Evolutionary conservation across 352 stramenopile species (phyloP), one percentile per base, ranked within the genome.

Genomic region (Globisporangium cylindrosporum): DNA sequence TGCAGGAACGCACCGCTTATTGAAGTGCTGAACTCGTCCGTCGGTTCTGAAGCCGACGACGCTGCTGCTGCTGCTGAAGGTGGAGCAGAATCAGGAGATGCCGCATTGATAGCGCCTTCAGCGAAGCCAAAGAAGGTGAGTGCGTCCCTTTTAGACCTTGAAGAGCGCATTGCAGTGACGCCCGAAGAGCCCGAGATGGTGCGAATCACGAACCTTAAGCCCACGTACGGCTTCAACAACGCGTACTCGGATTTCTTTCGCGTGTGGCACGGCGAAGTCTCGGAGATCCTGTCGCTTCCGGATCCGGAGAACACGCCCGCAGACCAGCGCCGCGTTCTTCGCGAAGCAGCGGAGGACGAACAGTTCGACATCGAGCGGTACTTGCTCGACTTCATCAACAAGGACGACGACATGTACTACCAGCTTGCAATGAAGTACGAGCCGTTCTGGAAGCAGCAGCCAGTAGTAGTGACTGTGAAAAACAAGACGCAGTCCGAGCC

Each of bases 281-380:
- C 88, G 27, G 93, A 98, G 59, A 91, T 98, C 70, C 73, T 99
- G n/a, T 95, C 97, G 58, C 77, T 98, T 25, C 92, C 93, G 32
- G 84, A 97, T 51, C 95, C 94, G 1, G 94, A 98, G 54, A 75
- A 85, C 51, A 89, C 81, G 25, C 80, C 81, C n/a, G 77, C 79
- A 8, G 71, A 81, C n/a, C 74, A 95, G 55, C 90, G 94, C 51
- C 67, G 80, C 10, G 66, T 76, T n/a, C 66, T 97, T 60, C 88
- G 95, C 24, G 74, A 96, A 51, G 66, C 81, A 6, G 84, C 83
- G 3, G 98, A 99, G 77, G 81, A 98, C 59, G 65, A 86, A 41
- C 90, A 97, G 49, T 99, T 99, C 79, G 90, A 99, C 76, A 59
- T 90, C 9, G 97, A 99, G 70, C 89, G 97, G 34, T 99, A 99